A percentile compares a stretch with the other conserved stretches of the same genome.
Conservation (phyloP, 345 rosid genomes). For the Pelargonium nanum region DNA sequence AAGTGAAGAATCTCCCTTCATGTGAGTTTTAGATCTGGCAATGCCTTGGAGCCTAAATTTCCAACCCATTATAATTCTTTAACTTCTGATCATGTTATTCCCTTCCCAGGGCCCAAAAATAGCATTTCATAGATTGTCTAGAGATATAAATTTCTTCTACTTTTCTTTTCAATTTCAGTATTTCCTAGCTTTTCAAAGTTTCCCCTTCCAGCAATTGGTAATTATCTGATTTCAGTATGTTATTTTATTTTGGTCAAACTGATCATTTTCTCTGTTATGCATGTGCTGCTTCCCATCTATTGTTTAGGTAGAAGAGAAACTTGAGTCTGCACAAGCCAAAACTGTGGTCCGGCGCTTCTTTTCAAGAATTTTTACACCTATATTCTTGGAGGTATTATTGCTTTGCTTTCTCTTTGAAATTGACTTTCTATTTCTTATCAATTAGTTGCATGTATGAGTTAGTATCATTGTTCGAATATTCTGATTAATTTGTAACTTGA, state of each 20-base stretch:
- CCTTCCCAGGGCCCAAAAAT: background rate
- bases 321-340: slow-evolving; percentile 84
- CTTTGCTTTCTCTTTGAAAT: background rate
- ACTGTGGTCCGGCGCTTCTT: slow-evolving; percentile 67
- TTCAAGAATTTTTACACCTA: slow-evolving; percentile 94
- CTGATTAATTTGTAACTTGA: slow-evolving; percentile 1
- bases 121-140: background rate
- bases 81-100: background rate
- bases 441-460: background rate
- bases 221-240: background rate
- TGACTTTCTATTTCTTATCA: background rate
- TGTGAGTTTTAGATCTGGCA: background rate
- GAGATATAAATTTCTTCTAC: too few species aligned
- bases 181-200: background rate
- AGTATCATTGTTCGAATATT: slow-evolving; percentile 1
- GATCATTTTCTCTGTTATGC: background rate
- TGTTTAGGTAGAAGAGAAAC: slow-evolving; percentile 91
- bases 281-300: slow-evolving; percentile 1
- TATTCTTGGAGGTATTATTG: slow-evolving; percentile 73
- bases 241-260: background rate
- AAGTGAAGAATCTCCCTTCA: background rate
- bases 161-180: background rate
- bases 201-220: background rate
- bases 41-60: background rate
- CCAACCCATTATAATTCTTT: background rate